Conservation (phyloP, 495 filamentous ascomycete species). For the Xylaria longipes region DNA sequence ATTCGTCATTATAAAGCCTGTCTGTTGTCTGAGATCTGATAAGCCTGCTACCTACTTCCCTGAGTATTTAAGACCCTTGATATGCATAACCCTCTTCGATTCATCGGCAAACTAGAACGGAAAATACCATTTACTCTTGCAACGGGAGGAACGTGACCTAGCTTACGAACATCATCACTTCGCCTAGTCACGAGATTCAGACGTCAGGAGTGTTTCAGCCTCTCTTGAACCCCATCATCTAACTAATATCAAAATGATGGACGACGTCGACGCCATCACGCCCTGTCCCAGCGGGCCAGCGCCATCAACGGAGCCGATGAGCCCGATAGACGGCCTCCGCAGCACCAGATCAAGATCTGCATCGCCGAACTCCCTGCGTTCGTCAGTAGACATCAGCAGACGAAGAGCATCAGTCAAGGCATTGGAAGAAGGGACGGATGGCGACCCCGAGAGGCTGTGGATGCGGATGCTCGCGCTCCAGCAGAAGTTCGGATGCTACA, state of each 20-base stretch:
- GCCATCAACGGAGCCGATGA: constrained; percentile 23
- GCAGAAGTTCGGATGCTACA: constrained; percentile 51
- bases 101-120: neutral
- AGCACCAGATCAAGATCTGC: constrained; percentile 30
- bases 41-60: neutral
- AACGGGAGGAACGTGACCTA: neutral
- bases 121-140: neutral
- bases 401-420: constrained; percentile 39
- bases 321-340: constrained; percentile 26
- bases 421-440: constrained; percentile 38
- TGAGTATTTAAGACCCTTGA: neutral
- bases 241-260: constrained; percentile 17
- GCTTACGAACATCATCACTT: neutral
- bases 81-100: neutral
- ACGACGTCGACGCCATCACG: constrained; percentile 43
- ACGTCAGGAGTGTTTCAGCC: neutral
- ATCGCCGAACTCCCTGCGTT: constrained; percentile 34
- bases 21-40: neutral
- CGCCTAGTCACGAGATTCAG: constrained; percentile 12
- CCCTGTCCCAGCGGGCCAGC: constrained; percentile 32
- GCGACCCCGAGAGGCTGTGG: constrained; percentile 50
- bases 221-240: neutral
- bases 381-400: constrained; percentile 27
- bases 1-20: constrained; percentile 19
- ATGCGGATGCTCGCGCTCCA: constrained; percentile 54